Evolutionary conservation across 805 yeast species (phyloP), one percentile per base, ranked within the genome.

Genomic region (Komagataella pastoris): DNA sequence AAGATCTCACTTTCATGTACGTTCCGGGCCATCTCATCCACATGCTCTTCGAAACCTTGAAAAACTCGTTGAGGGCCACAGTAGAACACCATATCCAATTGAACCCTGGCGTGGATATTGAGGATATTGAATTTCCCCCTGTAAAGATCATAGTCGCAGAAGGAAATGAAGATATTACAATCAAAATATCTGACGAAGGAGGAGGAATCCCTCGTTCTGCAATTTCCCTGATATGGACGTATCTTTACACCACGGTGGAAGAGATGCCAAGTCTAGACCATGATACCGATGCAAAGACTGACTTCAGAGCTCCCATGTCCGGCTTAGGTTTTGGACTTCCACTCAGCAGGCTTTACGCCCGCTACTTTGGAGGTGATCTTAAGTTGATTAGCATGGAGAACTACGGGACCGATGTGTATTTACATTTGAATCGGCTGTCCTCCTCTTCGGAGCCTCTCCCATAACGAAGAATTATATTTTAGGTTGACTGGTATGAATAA

Each of bases 311-410:
- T 0, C 97, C 96, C 53, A 84, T 88, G 86, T 96, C 96, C 50
- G 97, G 97, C 0, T 84, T 85, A 57, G 97, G 97, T 24, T 90
- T 88, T 61, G 96, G 97, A 0, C 72, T 88, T 58, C 96, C 96
- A 1, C 81, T 89, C 51, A 83, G 93, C 49, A 68, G 96, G 53
- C 72, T 88, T 44, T 89, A 89, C 58, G 90, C 96, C 2, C 81
- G 90, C 56, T 88, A 88, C 64, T 88, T 89, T 62, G 95, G 96
- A 6, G 96, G 96, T 3, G 96, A 89, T 60, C 75, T 88, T 65
- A 85, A 84, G 61, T 73, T 89, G 60, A 88, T 88, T 52, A 80
- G 88, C 40, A 87, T 89, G 95, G 96, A 88, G 66, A 96, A 96
- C 7, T 87, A 88, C 61, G 97, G 97, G 14, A 88, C 97, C 1